Base-by-base conservation (phyloP, 495 filamentous ascomycete genomes). In the Aspergillus bridgeri region DNA sequence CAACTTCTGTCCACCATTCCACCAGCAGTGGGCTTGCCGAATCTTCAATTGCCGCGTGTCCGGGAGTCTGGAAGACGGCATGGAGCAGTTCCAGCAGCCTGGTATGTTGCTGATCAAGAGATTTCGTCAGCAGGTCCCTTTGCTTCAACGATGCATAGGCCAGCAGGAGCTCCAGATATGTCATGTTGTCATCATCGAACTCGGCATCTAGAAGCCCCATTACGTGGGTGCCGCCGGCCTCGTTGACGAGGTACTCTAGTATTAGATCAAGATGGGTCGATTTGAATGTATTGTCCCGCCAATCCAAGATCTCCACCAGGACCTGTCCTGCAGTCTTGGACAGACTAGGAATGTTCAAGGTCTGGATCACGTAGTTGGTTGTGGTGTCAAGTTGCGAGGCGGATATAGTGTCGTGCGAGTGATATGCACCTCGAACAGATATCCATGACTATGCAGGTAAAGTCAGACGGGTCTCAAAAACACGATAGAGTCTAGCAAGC, bases 11-110 rank as follows among this genome's bases (percentile, higher is more conserved):
- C 92, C 92, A 96, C 72, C 93, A 96, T 60, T 96, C 89, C 24
- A 96, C 76, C 3, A 86, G 85, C 4, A 84, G 81, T 3, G 88
- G 81, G 44, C 90, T 91, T 43, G 95, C 84, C 45, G 80, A 76
- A 63, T 97, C 90, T 17, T 95, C 90, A 22, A 83, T 83, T 4
- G 86, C 86, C 3, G 90, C 84, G 68, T 86, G 85, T 7, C 91
- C 91, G 42, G 88, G 81, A 6, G 83, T 83, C 24, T 80, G 82
- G 48, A 92, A 78, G 19, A 97, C 77, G 1, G 83, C 82, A 52
- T 82, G 79, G 13, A 89, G 69, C 7, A 78, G 72, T 15, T 68
- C 56, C 13, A 87, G 73, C n/a, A 78, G 53, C 20, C 66, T 64
- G n/a, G 61, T 65, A 63, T 76, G 68, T 13, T 70, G 60, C 5